Conservation (phyloP, 2,329 filamentous ascomycete species). For the Neofusicoccum cordaticola region DNA sequence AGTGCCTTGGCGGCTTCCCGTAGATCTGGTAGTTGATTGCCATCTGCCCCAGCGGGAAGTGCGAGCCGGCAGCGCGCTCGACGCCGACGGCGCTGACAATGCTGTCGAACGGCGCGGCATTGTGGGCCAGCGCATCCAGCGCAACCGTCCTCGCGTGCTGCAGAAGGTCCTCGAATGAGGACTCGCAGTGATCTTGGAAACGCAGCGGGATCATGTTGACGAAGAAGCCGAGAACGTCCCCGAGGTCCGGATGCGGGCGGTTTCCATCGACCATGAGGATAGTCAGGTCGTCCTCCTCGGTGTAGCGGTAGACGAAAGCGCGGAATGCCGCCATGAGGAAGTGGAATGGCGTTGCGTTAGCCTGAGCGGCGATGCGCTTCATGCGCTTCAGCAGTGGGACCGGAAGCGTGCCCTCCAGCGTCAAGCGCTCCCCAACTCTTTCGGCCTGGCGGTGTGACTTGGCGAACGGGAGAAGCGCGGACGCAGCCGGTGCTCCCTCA, state of each 20-base stretch:
- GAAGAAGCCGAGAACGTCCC: constrained; percentile 45
- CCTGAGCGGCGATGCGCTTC: constrained; percentile 28
- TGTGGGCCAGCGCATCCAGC: constrained; percentile 42
- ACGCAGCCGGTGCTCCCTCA: constrained; percentile 16
- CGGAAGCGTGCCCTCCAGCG: constrained; percentile 20
- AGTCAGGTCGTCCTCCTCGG: constrained; percentile 39
- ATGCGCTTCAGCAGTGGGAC: constrained; percentile 23
- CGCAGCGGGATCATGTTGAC: constrained; percentile 51
- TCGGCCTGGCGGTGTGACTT: constrained; percentile 17
- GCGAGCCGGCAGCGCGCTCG: constrained; percentile 32
- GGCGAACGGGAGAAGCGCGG: constrained; percentile 21
- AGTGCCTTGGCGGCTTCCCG: constrained; percentile 22
- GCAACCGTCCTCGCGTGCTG: constrained; percentile 18
- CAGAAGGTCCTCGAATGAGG: constrained; percentile 26
- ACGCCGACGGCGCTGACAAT: constrained; percentile 46
- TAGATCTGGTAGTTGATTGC: constrained; percentile 48
- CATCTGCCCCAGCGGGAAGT: constrained; percentile 51
- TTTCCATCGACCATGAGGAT: constrained; percentile 52
- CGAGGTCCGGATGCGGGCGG: constrained; percentile 32
- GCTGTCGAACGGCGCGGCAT: constrained; percentile 49
- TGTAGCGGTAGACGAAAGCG: constrained; percentile 33
- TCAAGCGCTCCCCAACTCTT: constrained; percentile 20
- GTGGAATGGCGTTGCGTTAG: constrained; percentile 41
- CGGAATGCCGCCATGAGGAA: constrained; percentile 46
- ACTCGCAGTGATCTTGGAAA: constrained; percentile 28